Base-by-base conservation (phyloP, 1,284 basidiomycete genomes). In the Cryptococcus floricola region DNA sequence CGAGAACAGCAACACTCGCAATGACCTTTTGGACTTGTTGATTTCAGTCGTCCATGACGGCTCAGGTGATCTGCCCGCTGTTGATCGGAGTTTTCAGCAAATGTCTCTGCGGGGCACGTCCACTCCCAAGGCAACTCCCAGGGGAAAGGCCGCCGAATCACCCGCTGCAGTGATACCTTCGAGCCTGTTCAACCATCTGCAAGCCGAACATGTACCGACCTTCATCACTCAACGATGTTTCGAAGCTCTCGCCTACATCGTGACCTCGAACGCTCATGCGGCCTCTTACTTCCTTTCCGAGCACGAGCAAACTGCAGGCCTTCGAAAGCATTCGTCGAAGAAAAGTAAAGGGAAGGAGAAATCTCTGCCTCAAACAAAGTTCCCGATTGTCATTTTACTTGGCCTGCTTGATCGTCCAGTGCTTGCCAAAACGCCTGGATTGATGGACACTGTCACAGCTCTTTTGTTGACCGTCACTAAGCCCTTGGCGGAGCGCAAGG, bases 21-120 rank as follows among this genome's bases (percentile, higher is more conserved):
- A 85, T 3, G 96, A 99, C 66, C 81, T 98, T 28, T 89, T 98
- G 79, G 94, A 92, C 70, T 82, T 97, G 28, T 82, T 99, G 18
- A 81, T 99, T 12, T 88, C 85, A 60, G 91, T 98, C 59, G 80
- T 98, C 5, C 91, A 97, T 74, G 96, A 97, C 66, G 95, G 95
- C 16, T 89, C 92, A 1, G 91, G 89, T 13, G 96, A 98, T 73
- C 82, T 95, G 10, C 86, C 87, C 4, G 85, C 89, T 0, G 91
- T 98, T 18, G 96, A 98, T 77, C 88, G 87, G 71, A 94, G 91
- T 69, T 97, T 96, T 71, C 84, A 91, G 6, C 91, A 95, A 73
- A 86, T 98, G 86, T 88, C 88, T 1, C 81, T 92, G 60, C 84
- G 86, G 38, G 82, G 66, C 75, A 9, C 19, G 5, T 77, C 81